phyloP scores from a whole-genome alignment of 306 rosid species.

The Prunus fruticosa region DNA sequence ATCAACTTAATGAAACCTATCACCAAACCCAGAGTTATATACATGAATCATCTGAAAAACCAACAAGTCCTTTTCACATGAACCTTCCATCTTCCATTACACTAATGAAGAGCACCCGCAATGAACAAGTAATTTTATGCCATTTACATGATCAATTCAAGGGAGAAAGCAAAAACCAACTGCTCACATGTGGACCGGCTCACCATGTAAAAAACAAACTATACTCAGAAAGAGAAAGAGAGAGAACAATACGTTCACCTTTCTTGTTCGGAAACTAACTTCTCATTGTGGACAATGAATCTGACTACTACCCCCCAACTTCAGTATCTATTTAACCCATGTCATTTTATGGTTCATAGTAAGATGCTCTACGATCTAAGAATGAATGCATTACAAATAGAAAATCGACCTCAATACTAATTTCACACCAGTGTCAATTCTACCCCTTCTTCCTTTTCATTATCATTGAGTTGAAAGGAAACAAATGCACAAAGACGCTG shows the following conservation, averaged over 20 bases:
- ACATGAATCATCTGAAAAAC: conserved; percentile 26
- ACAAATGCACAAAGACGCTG: conserved; percentile 7
- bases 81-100: conserved; percentile 19
- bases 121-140: conserved; percentile 4
- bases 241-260: not conserved
- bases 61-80: not conserved
- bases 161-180: not conserved
- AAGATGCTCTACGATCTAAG: not conserved
- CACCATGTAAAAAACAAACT: not conserved
- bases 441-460: not conserved
- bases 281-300: not conserved
- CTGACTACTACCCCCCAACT: conserved; percentile 7
- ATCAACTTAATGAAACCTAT: not conserved
- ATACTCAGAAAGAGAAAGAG: not conserved
- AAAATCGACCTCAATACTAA: conserved; percentile 5
- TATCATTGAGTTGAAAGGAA: conserved; percentile 5
- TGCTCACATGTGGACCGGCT: conserved; percentile 10
- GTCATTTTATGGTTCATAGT: not conserved
- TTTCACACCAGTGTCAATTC: conserved; percentile 11
- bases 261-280: not conserved
- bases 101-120: conserved; percentile 10
- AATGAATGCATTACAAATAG: conserved; percentile 4
- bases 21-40: conserved; percentile 14
- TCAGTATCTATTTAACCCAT: not conserved
- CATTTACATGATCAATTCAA: conserved; percentile 13